Evolutionary conservation across 139 green algal species (phyloP).

Genomic region (Tetradesmus obliquus): DNA sequence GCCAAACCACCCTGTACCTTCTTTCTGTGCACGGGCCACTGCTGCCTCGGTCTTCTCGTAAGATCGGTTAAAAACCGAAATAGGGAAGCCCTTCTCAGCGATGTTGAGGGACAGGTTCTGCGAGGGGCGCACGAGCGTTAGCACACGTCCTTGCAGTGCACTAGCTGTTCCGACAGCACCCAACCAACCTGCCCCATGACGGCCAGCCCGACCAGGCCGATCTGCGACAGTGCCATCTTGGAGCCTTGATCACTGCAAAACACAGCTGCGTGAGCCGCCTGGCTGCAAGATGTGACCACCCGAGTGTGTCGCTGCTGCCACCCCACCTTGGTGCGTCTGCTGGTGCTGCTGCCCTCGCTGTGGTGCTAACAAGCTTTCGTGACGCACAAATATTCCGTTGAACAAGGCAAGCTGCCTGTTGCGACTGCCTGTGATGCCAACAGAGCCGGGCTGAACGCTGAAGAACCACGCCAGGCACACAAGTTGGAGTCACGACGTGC

Average conservation of each 20-base stretch:
- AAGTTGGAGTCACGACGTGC: not conserved
- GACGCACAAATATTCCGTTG: not conserved
- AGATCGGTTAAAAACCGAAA: constrained; percentile 97
- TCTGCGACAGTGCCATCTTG: constrained; percentile 64
- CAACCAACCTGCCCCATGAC: constrained; percentile 97
- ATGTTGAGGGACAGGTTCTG: constrained; percentile 99
- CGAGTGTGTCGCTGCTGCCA: constrained; percentile 7
- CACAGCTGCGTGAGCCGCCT: constrained; percentile 8
- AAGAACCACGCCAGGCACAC: constrained; percentile 2
- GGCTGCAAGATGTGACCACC: not conserved
- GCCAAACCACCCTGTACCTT: constrained; percentile 70
- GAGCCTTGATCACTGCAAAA: constrained; percentile 17
- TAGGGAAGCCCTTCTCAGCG: constrained; percentile 97
- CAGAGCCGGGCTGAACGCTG: not conserved
- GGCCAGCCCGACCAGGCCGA: constrained; percentile 96
- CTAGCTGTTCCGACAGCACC: not conserved
- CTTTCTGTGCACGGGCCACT: constrained; percentile 92
- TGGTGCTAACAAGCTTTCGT: not conserved
- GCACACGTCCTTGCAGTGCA: not conserved
- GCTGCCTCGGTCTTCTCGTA: constrained; percentile 95
- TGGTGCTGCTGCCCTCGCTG: constrained; percentile 12
- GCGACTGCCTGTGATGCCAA: not conserved
- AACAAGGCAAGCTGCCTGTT: not conserved
- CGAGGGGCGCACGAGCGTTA: not conserved
- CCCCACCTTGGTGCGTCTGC: constrained; percentile 1